These are phyloP conservation scores for Cladophialophora immunda DNA, from an alignment of 2,329 filamentous ascomycete species.

Conservation along the genomic window DNA sequence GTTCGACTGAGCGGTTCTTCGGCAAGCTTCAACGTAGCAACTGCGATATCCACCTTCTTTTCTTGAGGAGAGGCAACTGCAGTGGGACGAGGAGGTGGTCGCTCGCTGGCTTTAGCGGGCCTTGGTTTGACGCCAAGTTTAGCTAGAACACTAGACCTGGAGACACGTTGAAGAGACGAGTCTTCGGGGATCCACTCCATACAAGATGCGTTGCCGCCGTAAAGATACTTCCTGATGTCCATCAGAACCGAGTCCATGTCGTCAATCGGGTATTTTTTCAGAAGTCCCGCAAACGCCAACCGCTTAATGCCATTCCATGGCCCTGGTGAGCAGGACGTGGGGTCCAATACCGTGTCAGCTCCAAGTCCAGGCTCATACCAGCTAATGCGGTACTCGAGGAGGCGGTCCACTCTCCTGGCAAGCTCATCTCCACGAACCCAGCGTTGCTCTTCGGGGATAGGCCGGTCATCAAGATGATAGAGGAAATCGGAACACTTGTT, in stretches of 20 bases:
- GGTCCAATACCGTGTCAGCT: not conserved
- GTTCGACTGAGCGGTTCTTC: not conserved
- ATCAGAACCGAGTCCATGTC: conserved; percentile 2
- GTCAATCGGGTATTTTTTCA: not conserved
- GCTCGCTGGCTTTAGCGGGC: not conserved
- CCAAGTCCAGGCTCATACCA: not conserved
- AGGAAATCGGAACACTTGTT: not conserved
- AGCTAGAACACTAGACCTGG: not conserved
- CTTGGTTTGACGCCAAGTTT: not conserved
- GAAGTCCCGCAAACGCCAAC: conserved; percentile 4
- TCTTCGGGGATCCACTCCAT: not conserved
- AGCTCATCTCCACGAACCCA: not conserved
- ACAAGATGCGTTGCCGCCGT: not conserved
- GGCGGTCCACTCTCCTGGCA: not conserved
- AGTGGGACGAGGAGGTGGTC: not conserved
- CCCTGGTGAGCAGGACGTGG: conserved; percentile 4
- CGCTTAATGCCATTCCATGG: conserved; percentile 10
- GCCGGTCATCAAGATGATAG: not conserved
- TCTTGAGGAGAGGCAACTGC: not conserved
- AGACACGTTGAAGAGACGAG: not conserved
- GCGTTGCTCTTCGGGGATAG: not conserved
- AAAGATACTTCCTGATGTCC: conserved; percentile 8
- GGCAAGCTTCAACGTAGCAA: not conserved
- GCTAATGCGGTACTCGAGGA: not conserved
- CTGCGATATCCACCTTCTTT: not conserved